phyloP scores from a whole-genome alignment of 1,139 yeast genomes.

The Keqinozyma sinolaborantium region DNA sequence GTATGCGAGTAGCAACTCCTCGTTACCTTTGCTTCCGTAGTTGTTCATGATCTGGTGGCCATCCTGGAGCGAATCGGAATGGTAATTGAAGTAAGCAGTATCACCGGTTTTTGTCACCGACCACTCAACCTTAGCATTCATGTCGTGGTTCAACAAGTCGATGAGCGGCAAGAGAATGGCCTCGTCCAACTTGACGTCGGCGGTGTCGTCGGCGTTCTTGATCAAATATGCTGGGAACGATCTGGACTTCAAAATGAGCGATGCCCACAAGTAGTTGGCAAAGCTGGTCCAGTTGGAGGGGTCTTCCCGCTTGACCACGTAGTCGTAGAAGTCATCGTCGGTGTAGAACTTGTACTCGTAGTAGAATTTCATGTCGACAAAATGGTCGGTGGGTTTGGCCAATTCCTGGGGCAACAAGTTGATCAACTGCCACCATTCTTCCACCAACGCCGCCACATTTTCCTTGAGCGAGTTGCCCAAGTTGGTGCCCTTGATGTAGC shows the following conservation, averaged over 20 bases:
- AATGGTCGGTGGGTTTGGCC: slow-evolving; percentile 33
- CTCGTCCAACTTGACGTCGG: slow-evolving; percentile 32
- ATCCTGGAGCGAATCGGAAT: slow-evolving; percentile 17
- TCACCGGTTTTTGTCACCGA: slow-evolving; percentile 15
- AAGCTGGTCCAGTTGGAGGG: slow-evolving; percentile 57
- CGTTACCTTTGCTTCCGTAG: slow-evolving; percentile 85
- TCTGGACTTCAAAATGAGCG: slow-evolving; percentile 66
- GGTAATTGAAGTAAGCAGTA: slow-evolving; percentile 22
- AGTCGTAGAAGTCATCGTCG: slow-evolving; percentile 32
- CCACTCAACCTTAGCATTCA: slow-evolving; percentile 68
- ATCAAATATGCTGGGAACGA: slow-evolving; percentile 68
- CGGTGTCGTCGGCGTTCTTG: slow-evolving; percentile 18
- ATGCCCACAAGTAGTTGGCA: slow-evolving; percentile 70
- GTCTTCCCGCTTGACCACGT: slow-evolving; percentile 18
- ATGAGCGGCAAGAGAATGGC: slow-evolving; percentile 76
- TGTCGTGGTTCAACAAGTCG: slow-evolving; percentile 74
- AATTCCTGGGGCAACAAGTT: slow-evolving; percentile 30
- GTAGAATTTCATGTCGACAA: slow-evolving; percentile 41
- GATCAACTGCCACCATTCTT: slow-evolving; percentile 51
- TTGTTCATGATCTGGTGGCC: slow-evolving; percentile 66
- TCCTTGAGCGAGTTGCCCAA: slow-evolving; percentile 40
- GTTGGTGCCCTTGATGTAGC: slow-evolving; percentile 56
- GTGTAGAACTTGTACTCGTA: slow-evolving; percentile 45
- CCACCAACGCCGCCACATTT: slow-evolving; percentile 30
- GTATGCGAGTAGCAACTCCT: slow-evolving; percentile 60